Evolutionary conservation across 495 filamentous ascomycete genomes (phyloP), one percentile per base, ranked within the genome.

Genomic region (Aspergillus homomorphus): DNA sequence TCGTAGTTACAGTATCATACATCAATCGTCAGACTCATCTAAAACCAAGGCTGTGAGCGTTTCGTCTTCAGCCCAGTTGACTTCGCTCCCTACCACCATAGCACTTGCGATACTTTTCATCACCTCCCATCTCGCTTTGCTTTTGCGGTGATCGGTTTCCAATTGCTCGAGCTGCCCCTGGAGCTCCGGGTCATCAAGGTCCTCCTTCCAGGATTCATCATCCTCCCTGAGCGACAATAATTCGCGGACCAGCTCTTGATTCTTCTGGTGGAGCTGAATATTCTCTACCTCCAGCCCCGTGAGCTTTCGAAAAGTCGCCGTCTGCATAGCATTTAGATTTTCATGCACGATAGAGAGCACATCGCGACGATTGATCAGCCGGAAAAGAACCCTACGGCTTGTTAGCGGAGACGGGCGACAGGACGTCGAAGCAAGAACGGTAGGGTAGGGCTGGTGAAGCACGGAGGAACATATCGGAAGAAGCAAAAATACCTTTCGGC

Each of bases 61-160:
- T 43, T 84, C 81, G 69, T 96, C 84, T 48, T 83, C 77, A 20
- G 82, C 84, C 92, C 92, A 96, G 62, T 96, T 83, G 33, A 94
- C 73, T 45, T 91, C 92, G 69, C 91, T 96, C 7, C 87, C 90
- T 21, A 87, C 90, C 30, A 96, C 81, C 41, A 89, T 79, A 4
- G 84, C 89, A 54, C 86, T 87, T 14, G 87, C 79, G 23, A 89
- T 81, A 42, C 80, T 87, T 72, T 92, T 92, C 74, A 93, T 83
- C 41, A 84, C 81, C 52, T 84, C 84, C 87, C 88, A 90, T 62
- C 77, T 74, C 45, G 84, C 81, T 60, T 80, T 81, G 58, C 81
- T 83, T 16, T 71, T 72, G 60, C 77, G 81, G 42, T 86, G 67
- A 23, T 87, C 77, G 16, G 63, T 68, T 55, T 89, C 84, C 12